Conservation (phyloP, 805 yeast genomes). For the Metschnikowia lunata region DNA sequence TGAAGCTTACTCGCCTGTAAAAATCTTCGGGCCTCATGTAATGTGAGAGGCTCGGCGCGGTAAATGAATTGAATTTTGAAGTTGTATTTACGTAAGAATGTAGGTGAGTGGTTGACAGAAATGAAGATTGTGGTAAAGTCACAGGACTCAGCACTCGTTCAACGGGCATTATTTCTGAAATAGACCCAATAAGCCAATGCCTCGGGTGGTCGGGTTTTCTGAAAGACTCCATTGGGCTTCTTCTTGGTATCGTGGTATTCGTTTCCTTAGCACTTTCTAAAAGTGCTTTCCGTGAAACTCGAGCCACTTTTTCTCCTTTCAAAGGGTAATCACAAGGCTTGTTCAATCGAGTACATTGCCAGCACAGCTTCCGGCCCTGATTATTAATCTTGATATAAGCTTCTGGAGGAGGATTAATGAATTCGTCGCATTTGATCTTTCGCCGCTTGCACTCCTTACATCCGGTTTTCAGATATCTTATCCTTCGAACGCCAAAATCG, state of each 20-base stretch:
- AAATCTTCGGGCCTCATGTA: neutral
- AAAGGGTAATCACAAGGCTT: constrained; percentile 36
- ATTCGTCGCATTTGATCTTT: constrained; percentile 40
- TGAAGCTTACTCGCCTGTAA: neutral
- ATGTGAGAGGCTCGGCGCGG: neutral
- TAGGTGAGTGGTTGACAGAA: neutral
- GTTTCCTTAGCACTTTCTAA: neutral
- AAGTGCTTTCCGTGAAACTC: constrained; percentile 22
- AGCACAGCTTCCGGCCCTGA: constrained; percentile 28
- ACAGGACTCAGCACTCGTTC: neutral
- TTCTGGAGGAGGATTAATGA: constrained; percentile 13
- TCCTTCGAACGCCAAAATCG: constrained; percentile 6
- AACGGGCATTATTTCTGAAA: neutral
- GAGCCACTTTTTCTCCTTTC: constrained; percentile 31
- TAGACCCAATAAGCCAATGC: neutral
- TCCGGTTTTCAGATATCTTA: constrained; percentile 35
- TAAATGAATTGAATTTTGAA: neutral
- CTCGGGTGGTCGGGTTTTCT: neutral
- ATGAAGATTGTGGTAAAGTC: neutral
- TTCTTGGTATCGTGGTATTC: neutral
- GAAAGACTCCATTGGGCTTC: neutral
- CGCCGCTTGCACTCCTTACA: constrained; percentile 42
- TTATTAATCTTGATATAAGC: constrained; percentile 12
- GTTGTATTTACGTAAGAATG: neutral
- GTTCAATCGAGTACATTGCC: constrained; percentile 31